Evolutionary conservation across 164 flowering plant species (phyloP), one percentile per base, ranked within the genome.

Genomic region (Echeveria elegans): DNA sequence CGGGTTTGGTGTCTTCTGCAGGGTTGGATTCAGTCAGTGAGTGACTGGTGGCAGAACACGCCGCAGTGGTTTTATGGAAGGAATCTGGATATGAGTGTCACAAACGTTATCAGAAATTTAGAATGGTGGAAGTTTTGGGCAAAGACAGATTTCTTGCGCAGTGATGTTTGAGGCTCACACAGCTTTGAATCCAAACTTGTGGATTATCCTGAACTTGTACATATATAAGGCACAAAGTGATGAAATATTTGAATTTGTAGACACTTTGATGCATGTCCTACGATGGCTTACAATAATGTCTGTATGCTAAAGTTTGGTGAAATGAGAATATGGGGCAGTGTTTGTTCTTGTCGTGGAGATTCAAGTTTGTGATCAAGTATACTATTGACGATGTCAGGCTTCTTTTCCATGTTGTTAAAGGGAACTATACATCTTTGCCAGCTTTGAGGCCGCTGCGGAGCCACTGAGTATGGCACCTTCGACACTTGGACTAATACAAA

Each of bases 391-490:
- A 4, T 43, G 8, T 34, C 10, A 19, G 4, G 21, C 18, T 43
- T 18, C 15, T 16, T 24, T 16, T 14, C 38, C 14, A n/a, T 14
- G 38, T 58, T 32, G 47, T 28, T 40, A 73, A 40, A 72, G 41
- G 68, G 65, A 71, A 58, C 82, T 72, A 59, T 68, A 64, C 23
- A 73, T 38, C 52, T 78, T 82, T 5, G 67, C 45, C 32, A 88
- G 77, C 71, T 82, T 83, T 18, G 82, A 71, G 61, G 93, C 85
- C 15, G 93, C 97, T 62, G 86, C 79, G 63, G 75, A 48, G 78
- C 93, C 93, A 56, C 96, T 88, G 36, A 72, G 70, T 66, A 88
- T 79, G 8, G 97, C 96, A 71, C 97, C 95, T 78, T 91, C 93
- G 56, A 88, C 88, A 74, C 76, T 82, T 63, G 97, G 90, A 71